Evolutionary conservation across 2,329 filamentous ascomycete species (phyloP).

Genomic region (Aspergillus sp.): DNA sequence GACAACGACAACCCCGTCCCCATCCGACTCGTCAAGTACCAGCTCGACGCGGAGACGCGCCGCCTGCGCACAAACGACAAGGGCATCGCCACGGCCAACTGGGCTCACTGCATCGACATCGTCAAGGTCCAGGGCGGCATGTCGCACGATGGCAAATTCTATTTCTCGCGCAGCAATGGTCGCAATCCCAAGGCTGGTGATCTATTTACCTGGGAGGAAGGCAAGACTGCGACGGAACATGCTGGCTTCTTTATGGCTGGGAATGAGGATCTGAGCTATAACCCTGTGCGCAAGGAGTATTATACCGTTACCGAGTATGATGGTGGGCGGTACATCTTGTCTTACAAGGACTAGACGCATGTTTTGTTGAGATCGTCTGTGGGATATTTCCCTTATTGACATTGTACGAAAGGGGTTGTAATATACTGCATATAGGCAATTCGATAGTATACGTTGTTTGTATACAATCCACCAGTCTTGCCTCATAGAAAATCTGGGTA

Average conservation of each 20-base stretch:
- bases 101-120: constrained; percentile 35
- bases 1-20: constrained; percentile 14
- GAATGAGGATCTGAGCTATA: constrained; percentile 37
- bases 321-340: not conserved
- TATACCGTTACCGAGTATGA: constrained; percentile 24
- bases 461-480: too few species aligned
- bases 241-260: constrained; percentile 23
- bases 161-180: constrained; percentile 35
- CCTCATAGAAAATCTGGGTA: too few species aligned
- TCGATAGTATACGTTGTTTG: too few species aligned
- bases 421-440: too few species aligned
- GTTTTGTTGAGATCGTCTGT: too few species aligned
- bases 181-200: constrained; percentile 27
- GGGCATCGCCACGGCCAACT: constrained; percentile 23
- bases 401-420: too few species aligned
- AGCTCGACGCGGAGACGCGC: constrained; percentile 30
- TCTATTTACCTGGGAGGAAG: constrained; percentile 34
- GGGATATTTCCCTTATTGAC: too few species aligned
- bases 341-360: too few species aligned
- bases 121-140: constrained; percentile 37
- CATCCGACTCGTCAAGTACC: constrained; percentile 33
- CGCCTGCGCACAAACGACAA: constrained; percentile 21
- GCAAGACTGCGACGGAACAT: constrained; percentile 7
- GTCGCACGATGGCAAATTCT: constrained; percentile 31
- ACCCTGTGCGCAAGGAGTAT: constrained; percentile 24